Conservation (phyloP, 352 stramenopile genomes). For the Globisporangium iwayamae region DNA sequence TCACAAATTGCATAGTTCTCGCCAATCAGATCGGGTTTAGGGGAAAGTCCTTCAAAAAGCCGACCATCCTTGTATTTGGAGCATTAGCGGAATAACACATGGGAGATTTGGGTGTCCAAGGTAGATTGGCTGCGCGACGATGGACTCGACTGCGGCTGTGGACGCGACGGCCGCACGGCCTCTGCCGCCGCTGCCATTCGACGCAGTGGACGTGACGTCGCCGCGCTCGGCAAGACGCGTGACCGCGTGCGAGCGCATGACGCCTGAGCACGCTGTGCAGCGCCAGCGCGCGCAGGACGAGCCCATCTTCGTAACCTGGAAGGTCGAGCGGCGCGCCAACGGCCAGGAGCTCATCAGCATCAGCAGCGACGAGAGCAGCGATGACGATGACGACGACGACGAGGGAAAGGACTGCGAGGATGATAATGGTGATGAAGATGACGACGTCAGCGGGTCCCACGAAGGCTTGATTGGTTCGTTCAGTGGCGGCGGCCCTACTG, state of each 20-base stretch:
- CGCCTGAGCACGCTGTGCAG: slow-evolving; percentile 42
- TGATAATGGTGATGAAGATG: not conserved
- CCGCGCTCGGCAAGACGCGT: slow-evolving; percentile 3
- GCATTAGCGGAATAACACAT: not conserved
- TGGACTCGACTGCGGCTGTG: slow-evolving; percentile 5
- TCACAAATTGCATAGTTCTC: not conserved
- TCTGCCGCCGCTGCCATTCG: not conserved
- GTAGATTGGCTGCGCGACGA: slow-evolving; percentile 1
- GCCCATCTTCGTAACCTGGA: slow-evolving; percentile 75
- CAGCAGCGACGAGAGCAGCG: slow-evolving; percentile 32
- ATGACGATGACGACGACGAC: slow-evolving; percentile 17
- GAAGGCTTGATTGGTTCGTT: not conserved
- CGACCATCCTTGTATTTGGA: not conserved
- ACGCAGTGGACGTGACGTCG: not conserved
- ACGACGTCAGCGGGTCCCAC: not conserved
- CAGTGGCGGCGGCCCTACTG: not conserved
- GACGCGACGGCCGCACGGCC: not conserved
- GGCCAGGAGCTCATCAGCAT: slow-evolving; percentile 60
- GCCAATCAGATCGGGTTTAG: not conserved
- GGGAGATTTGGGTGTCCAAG: slow-evolving; percentile 8
- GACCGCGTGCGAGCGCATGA: slow-evolving; percentile 20
- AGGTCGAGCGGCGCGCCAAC: slow-evolving; percentile 43
- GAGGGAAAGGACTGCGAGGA: slow-evolving; percentile 8
- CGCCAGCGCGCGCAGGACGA: slow-evolving; percentile 78
- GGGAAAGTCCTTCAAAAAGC: not conserved